phyloP scores from a whole-genome alignment of 2,329 filamentous ascomycete species.

The Trichoderma cornu-damae region DNA sequence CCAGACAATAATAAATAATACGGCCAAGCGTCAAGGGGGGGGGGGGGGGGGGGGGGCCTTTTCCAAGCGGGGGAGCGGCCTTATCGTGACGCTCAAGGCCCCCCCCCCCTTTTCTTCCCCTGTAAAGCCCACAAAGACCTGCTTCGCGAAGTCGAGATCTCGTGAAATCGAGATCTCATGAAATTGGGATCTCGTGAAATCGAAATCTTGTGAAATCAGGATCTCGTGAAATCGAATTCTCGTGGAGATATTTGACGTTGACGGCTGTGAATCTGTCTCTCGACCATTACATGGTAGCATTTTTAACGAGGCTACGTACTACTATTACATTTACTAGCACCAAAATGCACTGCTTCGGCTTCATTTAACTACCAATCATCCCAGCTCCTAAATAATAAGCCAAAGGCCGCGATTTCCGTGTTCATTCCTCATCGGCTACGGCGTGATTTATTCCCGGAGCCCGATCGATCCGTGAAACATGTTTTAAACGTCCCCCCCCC shows the following conservation, averaged over 20 bases:
- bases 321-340: not conserved
- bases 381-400: not conserved
- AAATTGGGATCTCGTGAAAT: not conserved
- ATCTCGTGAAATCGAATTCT: not conserved
- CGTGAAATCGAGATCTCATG: too few species aligned
- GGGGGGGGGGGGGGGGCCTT: conserved; percentile 1
- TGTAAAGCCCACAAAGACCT: not conserved
- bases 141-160: not conserved
- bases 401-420: not conserved
- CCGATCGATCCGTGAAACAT: not conserved
- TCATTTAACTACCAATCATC: not conserved
- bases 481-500: not conserved
- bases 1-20: not conserved
- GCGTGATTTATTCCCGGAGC: not conserved
- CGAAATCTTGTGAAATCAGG: not conserved
- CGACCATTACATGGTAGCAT: not conserved
- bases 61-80: conserved; percentile 5
- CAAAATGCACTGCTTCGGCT: not conserved
- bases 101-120: too few species aligned
- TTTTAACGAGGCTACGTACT: not conserved
- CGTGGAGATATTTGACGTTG: not conserved
- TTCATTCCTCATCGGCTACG: not conserved
- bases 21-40: conserved; percentile 3
- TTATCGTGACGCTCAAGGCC: not conserved
- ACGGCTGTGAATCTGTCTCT: not conserved